phyloP scores from a whole-genome alignment of 208 protist species.

The Trypanosoma congolense region DNA sequence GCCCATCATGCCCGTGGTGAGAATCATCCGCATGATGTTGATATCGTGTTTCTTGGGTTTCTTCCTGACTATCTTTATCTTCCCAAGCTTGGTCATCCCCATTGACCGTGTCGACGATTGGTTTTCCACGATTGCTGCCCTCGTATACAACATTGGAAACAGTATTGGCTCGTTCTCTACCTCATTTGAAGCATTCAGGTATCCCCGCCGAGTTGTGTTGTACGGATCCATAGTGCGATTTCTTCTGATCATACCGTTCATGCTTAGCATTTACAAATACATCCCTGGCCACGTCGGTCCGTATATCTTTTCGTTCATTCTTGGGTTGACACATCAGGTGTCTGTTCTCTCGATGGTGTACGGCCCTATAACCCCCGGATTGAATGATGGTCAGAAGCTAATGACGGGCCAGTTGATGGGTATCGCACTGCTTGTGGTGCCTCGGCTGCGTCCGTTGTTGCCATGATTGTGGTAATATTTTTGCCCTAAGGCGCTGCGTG shows the following conservation, averaged over 20 bases:
- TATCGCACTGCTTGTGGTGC: conserved; percentile 58
- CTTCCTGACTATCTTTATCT: conserved; percentile 70
- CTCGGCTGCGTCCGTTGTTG: conserved; percentile 52
- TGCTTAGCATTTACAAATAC: conserved; percentile 76
- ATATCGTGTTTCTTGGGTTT: conserved; percentile 67
- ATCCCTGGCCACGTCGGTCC: conserved; percentile 62
- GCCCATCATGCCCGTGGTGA: conserved; percentile 43
- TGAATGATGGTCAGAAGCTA: conserved; percentile 67
- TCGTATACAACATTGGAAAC: conserved; percentile 81
- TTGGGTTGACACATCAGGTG: conserved; percentile 78
- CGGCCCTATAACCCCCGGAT: conserved; percentile 41
- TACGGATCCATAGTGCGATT: conserved; percentile 35
- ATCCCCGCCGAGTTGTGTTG: conserved; percentile 38
- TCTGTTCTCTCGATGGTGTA: conserved; percentile 74
- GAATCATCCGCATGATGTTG: conserved; percentile 57
- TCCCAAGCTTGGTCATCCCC: conserved; percentile 66
- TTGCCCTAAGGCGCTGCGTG: conserved; percentile 51
- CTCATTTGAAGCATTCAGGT: conserved; percentile 45
- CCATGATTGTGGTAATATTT: conserved; percentile 57
- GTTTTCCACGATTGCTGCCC: conserved; percentile 78
- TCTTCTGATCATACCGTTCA: conserved; percentile 63
- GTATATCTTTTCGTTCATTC: conserved; percentile 46
- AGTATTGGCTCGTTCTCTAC: conserved; percentile 57
- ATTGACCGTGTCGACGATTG: conserved; percentile 61
- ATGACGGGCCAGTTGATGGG: conserved; percentile 83